Conservation (phyloP, 106 monocot genomes). For the Dactylorhiza incarnata region DNA sequence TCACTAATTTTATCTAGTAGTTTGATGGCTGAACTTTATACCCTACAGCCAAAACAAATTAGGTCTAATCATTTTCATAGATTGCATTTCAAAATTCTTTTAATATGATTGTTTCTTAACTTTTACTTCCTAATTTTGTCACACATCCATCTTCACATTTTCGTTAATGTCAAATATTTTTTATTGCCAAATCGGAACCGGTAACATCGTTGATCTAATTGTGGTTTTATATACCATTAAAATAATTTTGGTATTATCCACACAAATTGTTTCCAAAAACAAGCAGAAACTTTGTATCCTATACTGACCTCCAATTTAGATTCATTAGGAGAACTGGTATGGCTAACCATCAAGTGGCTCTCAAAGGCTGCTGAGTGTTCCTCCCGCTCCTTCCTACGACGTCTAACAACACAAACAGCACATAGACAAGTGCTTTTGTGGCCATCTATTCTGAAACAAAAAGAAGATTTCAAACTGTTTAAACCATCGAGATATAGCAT, state of each 20-base stretch:
- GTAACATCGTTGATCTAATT: too few species aligned
- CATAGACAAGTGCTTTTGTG: constrained; percentile 90
- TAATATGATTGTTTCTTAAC: too few species aligned
- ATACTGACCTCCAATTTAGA: constrained; percentile 8
- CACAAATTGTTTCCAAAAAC: background rate
- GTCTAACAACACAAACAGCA: constrained; percentile 84
- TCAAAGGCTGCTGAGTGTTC: constrained; percentile 18
- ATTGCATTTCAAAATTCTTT: too few species aligned
- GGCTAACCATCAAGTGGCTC: constrained; percentile 20
- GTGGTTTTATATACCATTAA: too few species aligned
- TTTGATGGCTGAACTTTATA: too few species aligned
- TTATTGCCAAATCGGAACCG: too few species aligned
- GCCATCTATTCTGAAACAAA: constrained; percentile 52
- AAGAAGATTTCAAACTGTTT: background rate
- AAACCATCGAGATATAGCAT: background rate
- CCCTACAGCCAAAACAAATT: too few species aligned
- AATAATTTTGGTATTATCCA: background rate
- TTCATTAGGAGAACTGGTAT: constrained; percentile 15
- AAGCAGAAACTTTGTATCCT: background rate
- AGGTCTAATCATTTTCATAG: too few species aligned
- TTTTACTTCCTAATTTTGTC: too few species aligned
- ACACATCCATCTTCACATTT: too few species aligned
- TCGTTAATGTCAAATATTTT: too few species aligned
- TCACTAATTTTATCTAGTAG: too few species aligned
- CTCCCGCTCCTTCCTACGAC: constrained; percentile 64